phyloP scores from a whole-genome alignment of 441 rosid species.

The Erysimum pusillum region DNA sequence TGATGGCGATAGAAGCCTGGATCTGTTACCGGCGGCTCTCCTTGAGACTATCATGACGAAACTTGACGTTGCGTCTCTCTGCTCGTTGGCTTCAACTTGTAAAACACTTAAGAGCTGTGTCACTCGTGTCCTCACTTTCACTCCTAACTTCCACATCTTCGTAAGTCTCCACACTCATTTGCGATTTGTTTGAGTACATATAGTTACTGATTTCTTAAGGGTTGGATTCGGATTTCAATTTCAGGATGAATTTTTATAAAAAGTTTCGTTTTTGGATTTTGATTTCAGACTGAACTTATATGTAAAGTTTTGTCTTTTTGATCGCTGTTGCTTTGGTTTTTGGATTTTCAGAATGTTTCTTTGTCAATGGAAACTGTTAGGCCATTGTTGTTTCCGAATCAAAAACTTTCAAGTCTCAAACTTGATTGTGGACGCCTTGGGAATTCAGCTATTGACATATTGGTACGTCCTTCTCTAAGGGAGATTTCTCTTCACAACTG shows the following conservation, averaged over 20 bases:
- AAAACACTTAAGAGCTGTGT: conserved; percentile 60
- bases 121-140: conserved; percentile 75
- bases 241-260: not conserved
- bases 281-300: not conserved
- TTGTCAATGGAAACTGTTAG: conserved; percentile 63
- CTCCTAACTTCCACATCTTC: conserved; percentile 75
- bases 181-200: not conserved
- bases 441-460: conserved; percentile 64
- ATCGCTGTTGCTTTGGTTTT: not conserved
- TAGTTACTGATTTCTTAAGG: not conserved
- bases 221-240: not conserved
- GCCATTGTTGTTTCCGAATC: conserved; percentile 79
- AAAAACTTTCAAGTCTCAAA: conserved; percentile 72
- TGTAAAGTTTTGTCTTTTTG: not conserved
- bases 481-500: conserved; percentile 82
- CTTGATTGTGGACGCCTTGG: conserved; percentile 78
- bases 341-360: conserved; percentile 67
- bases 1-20: conserved; percentile 54
- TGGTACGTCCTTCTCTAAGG: conserved; percentile 66
- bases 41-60: conserved; percentile 73
- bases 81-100: conserved; percentile 79
- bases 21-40: conserved; percentile 74
- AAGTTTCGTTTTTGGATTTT: conserved; percentile 12
- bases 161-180: conserved; percentile 46
- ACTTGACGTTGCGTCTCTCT: conserved; percentile 81